These are phyloP conservation scores for Fagus crenata DNA, from an alignment of 306 rosid genomes.

Conservation along the genomic window DNA sequence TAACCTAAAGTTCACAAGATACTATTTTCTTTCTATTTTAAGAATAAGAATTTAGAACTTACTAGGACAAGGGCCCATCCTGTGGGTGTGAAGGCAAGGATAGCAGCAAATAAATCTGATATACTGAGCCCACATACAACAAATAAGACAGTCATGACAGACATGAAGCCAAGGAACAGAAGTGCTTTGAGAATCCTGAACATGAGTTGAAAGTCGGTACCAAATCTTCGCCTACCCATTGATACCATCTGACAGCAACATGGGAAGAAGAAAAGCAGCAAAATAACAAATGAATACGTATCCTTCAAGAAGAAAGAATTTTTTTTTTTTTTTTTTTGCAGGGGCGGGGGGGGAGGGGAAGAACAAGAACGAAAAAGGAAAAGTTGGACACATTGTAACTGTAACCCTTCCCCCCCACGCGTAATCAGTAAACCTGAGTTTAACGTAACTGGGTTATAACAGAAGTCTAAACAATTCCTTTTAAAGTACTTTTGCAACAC, in stretches of 20 bases:
- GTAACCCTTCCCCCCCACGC: background rate
- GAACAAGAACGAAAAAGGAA: background rate
- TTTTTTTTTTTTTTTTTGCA: no score
- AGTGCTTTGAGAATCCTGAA: constrained; percentile 88
- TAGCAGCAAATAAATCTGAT: constrained; percentile 80
- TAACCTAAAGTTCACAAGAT: background rate
- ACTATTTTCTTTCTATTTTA: background rate
- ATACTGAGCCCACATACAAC: constrained; percentile 78
- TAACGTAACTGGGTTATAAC: background rate
- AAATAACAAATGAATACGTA: constrained; percentile 16
- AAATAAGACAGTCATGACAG: constrained; percentile 80
- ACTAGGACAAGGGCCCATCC: constrained; percentile 95
- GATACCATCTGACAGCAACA: constrained; percentile 67
- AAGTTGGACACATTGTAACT: background rate
- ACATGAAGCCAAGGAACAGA: constrained; percentile 80
- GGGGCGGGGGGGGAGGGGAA: no score
- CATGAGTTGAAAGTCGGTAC: constrained; percentile 84
- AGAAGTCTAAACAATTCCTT: background rate
- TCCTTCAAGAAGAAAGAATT: background rate
- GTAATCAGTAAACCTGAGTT: background rate
- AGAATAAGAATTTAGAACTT: constrained; percentile 32
- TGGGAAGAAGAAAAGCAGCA: constrained; percentile 20
- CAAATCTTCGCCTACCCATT: constrained; percentile 81
- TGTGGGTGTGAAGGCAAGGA: constrained; percentile 86
- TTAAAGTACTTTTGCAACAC: background rate